Evolutionary conservation across 129 eudicot genomes (phyloP), one percentile per base, ranked within the genome.

Genomic region (Dittrichia graveolens): DNA sequence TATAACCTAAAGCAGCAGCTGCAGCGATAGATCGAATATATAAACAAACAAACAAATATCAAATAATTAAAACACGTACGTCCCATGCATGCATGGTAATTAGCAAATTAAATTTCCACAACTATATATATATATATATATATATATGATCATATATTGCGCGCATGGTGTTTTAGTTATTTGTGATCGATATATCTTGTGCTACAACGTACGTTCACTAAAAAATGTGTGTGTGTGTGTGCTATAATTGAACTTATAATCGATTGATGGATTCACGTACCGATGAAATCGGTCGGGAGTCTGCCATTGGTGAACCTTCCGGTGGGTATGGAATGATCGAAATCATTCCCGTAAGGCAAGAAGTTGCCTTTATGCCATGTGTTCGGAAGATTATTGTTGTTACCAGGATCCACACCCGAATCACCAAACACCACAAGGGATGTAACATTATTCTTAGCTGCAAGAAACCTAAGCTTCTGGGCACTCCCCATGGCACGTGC

Each of bases 281-380:
- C 96, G 16, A 87, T 87, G 79, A 85, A 85, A 72, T 87, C 97
- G 2, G 95, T 86, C 62, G 80, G 69, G 18, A 91, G 90, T 38
- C 73, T 86, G 66, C 97, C 97, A 61, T 91, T 86, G n/a, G 69
- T 71, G 81, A 91, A 88, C 85, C 97, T 84, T 40, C 97, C 96
- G 0, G 92, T 77, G 2, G 93, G 88, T 48, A 35, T 46, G 35
- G 83, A 77, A 67, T 48, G 59, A 37, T 9, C 19, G 64, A 88
- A 88, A 70, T 88, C 90, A 24, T 70, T 49, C 40, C 97, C 97
- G 35, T 88, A 91, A 35, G 96, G 97, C 63, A 80, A 65, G 74
- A 84, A 91, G 53, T 91, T 86, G 38, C 92, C 78, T 72, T 79
- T 88, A 44, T 59, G 74, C 48, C 69, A 15, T 2, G 90, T 86